These are phyloP conservation scores for Populus pruinosa DNA, from an alignment of 345 rosid species.

Conservation along the genomic window DNA sequence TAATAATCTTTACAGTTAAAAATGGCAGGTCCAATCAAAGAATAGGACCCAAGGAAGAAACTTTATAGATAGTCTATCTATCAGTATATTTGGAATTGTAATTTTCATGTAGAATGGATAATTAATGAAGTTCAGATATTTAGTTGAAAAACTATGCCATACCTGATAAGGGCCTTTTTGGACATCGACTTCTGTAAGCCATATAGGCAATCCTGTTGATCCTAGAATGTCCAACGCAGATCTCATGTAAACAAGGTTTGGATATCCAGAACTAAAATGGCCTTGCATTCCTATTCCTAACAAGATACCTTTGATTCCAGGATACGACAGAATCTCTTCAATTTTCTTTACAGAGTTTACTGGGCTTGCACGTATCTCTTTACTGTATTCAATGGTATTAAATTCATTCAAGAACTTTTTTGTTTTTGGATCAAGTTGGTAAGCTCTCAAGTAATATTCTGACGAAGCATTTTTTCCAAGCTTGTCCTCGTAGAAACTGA, in stretches of 20 bases:
- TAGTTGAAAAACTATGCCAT: not conserved
- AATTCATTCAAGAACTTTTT: slow-evolving; percentile 72
- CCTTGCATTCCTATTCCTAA: slow-evolving; percentile 78
- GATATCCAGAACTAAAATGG: slow-evolving; percentile 44
- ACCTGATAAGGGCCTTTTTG: slow-evolving; percentile 22
- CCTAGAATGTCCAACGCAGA: slow-evolving; percentile 59
- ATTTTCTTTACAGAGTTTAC: slow-evolving; percentile 41
- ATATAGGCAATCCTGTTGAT: slow-evolving; percentile 53
- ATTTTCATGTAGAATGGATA: no score
- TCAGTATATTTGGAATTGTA: no score
- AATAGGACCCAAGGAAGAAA: not conserved
- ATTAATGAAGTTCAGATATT: no score
- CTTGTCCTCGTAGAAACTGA: slow-evolving; percentile 61
- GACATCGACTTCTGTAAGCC: slow-evolving; percentile 44
- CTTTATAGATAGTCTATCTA: no score
- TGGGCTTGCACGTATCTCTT: slow-evolving; percentile 34
- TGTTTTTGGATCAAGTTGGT: slow-evolving; percentile 45
- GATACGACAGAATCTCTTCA: slow-evolving; percentile 45
- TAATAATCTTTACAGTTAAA: not conserved
- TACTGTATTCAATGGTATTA: slow-evolving; percentile 54
- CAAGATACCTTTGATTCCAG: slow-evolving; percentile 34
- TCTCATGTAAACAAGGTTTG: slow-evolving; percentile 72
- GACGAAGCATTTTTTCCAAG: slow-evolving; percentile 60
- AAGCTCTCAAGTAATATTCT: slow-evolving; percentile 36
- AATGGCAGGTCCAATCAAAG: not conserved